phyloP scores from a whole-genome alignment of 495 filamentous ascomycete genomes.

The Sporormia fimetaria region DNA sequence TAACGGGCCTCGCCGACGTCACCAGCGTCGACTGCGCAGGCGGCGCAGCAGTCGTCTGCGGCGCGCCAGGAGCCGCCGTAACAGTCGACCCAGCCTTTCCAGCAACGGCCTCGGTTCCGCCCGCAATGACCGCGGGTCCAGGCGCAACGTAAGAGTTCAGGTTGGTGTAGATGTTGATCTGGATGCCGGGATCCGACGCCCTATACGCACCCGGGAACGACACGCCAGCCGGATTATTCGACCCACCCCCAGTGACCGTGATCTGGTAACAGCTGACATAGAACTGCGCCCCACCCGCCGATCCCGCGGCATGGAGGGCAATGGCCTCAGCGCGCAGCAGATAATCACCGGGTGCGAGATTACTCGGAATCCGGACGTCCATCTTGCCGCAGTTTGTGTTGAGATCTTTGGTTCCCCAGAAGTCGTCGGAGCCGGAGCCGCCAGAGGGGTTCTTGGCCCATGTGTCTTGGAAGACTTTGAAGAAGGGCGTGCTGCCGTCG shows the following conservation, averaged over 20 bases:
- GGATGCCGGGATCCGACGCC: conserved; percentile 37
- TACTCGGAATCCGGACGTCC: conserved; percentile 39
- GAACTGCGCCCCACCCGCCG: conserved; percentile 40
- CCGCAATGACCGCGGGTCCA: conserved; percentile 23
- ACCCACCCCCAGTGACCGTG: conserved; percentile 45
- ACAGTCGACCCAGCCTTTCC: conserved; percentile 14
- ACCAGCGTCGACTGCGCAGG: conserved; percentile 3
- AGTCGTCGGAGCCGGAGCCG: conserved; percentile 22
- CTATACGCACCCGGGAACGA: conserved; percentile 44
- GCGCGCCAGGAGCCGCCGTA: conserved; percentile 34
- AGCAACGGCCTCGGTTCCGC: conserved; percentile 8
- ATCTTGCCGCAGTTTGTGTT: conserved; percentile 31
- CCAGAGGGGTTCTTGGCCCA: conserved; percentile 19
- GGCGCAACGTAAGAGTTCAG: conserved; percentile 37
- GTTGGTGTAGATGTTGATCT: conserved; percentile 37
- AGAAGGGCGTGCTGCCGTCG: conserved; percentile 32
- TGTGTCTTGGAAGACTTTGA: conserved; percentile 30
- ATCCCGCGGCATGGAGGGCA: conserved; percentile 35
- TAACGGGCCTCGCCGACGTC: not conserved
- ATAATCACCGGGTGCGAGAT: conserved; percentile 26
- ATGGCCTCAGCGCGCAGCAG: conserved; percentile 25
- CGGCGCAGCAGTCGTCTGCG: conserved; percentile 4
- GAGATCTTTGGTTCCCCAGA: conserved; percentile 25
- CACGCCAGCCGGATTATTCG: conserved; percentile 36
- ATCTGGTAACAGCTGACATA: conserved; percentile 48